Evolutionary conservation across 1,139 yeast species (phyloP).

Genomic region (Diutina neorugosa): DNA sequence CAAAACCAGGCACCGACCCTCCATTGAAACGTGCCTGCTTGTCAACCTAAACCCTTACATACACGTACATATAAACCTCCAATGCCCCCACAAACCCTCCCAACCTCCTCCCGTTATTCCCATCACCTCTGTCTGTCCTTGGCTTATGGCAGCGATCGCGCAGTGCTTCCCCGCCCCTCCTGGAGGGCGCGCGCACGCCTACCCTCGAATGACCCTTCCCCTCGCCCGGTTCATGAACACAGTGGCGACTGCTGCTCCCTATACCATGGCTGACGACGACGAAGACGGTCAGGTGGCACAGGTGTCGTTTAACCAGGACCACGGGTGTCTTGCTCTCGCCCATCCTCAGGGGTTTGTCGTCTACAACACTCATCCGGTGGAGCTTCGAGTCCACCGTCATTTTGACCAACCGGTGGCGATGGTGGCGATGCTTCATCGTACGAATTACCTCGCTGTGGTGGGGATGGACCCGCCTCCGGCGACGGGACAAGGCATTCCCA

Average conservation of each 20-base stretch:
- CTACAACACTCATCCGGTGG: conserved; percentile 83
- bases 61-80: not conserved
- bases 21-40: too few species aligned
- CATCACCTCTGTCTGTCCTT: not conserved
- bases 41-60: too few species aligned
- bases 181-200: not conserved
- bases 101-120: not conserved
- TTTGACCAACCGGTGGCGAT: conserved; percentile 40
- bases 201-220: not conserved
- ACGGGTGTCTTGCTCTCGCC: conserved; percentile 79
- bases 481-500: conserved; percentile 37
- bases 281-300: not conserved
- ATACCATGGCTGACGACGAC: not conserved
- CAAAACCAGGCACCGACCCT: too few species aligned
- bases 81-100: not conserved
- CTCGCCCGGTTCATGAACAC: not conserved
- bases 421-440: conserved; percentile 74
- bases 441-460: conserved; percentile 78
- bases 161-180: not conserved
- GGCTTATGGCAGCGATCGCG: not conserved
- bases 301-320: conserved; percentile 65
- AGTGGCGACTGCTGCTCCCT: not conserved
- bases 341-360: conserved; percentile 76
- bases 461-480: conserved; percentile 43
- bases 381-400: conserved; percentile 57